Evolutionary conservation across 768 basidiomycete genomes (phyloP), one percentile per base, ranked within the genome.

Genomic region (Mycena filopes): DNA sequence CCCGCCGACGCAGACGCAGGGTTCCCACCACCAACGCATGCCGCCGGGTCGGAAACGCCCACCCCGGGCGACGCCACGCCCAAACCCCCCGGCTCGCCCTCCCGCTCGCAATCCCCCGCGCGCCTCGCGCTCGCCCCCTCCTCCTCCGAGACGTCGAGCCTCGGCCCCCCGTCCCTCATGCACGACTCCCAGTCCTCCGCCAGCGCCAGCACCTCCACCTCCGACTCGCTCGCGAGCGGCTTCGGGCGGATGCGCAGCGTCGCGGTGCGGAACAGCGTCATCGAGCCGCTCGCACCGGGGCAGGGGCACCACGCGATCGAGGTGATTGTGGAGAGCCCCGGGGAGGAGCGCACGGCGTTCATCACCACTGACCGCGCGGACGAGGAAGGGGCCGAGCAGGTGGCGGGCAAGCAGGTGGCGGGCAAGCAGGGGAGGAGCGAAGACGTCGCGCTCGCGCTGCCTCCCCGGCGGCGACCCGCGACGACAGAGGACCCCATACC

Each of bases 311-410:
- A 63, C 25, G 61, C 56, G 15, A 67, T 75, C 28, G 60, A 69
- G 5, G 74, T 72, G 18, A 76, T 76, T 45, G 69, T 73, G 20
- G 82, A 83, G 73, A 81, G 77, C 58, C 79, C 82, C 9, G 55
- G 74, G 9, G 81, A 81, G 60, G 76, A 62, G 54, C 46, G 50
- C 36, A 51, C 75, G 38, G 49, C 63, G 28, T 60, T 53, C 23
- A 18, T 61, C 36, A 42, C 45, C 36, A 42, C 45, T 29, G 28
- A 29, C 20, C 49, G 55, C 33, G 50, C 55, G 38, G 70, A 61
- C 60, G 68, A 45, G 61, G 66, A 29, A 54, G 55, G 47, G 38
- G 66, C 28, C 16, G 11, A 55, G 41, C 38, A 25, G 21, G 15
- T 21, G 13, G 31, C 20, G 10, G 20, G 20, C 31, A 68, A 65